Evolutionary conservation across 495 filamentous ascomycete species (phyloP).

Genomic region (Aspergillus funiculosus): DNA sequence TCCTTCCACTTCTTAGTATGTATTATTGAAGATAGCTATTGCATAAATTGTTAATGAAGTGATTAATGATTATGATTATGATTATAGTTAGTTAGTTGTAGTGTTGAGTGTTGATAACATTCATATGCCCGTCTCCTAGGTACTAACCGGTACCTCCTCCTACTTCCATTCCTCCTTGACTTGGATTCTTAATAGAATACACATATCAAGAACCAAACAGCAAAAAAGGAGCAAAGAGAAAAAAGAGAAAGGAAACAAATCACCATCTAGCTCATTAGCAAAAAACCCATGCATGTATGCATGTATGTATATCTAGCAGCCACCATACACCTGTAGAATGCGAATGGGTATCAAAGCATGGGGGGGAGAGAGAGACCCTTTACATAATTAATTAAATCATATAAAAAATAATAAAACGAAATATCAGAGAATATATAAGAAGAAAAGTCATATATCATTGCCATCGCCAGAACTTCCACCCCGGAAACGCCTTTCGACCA

Average conservation of each 20-base stretch:
- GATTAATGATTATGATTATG: no score
- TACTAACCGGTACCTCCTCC: not conserved
- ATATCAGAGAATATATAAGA: slow-evolving; percentile 1
- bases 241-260: not conserved
- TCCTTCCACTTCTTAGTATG: no score
- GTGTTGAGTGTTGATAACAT: no score
- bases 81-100: no score
- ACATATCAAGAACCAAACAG: slow-evolving; percentile 10
- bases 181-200: slow-evolving; percentile 10
- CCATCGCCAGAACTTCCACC: slow-evolving; percentile 58
- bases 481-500: slow-evolving; percentile 39
- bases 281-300: slow-evolving; percentile 12
- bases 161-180: not conserved
- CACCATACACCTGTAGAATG: slow-evolving; percentile 26
- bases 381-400: not conserved
- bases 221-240: slow-evolving; percentile 9
- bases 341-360: slow-evolving; percentile 30
- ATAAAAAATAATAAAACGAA: not conserved
- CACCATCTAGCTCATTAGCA: slow-evolving; percentile 6
- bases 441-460: slow-evolving; percentile 22
- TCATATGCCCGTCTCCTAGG: not conserved
- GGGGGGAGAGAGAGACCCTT: no score
- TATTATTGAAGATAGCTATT: no score
- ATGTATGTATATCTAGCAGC: not conserved
- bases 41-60: no score